phyloP scores from a whole-genome alignment of 2,329 filamentous ascomycete genomes.

The Trichoderma sp. region DNA sequence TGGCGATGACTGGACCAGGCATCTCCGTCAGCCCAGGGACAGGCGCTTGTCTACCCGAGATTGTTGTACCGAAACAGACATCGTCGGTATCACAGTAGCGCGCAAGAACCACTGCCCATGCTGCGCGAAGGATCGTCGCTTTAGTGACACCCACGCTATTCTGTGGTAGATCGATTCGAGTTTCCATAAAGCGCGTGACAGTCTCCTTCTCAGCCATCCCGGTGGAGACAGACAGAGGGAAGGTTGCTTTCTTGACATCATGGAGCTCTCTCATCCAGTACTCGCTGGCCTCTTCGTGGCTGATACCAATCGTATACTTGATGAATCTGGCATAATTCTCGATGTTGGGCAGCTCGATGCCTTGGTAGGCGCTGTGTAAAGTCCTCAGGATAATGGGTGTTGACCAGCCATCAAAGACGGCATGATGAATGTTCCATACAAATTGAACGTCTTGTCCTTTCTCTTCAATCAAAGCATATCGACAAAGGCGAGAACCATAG shows the following conservation, averaged over 20 bases:
- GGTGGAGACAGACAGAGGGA: not conserved
- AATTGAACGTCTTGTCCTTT: slow-evolving; percentile 13
- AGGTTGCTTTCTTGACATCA: slow-evolving; percentile 20
- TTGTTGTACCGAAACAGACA: slow-evolving; percentile 29
- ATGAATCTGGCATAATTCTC: slow-evolving; percentile 22
- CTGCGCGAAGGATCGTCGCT: slow-evolving; percentile 33
- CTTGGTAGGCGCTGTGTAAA: slow-evolving; percentile 9
- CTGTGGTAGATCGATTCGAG: slow-evolving; percentile 5
- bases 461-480: slow-evolving; percentile 12
- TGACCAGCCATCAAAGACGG: slow-evolving; percentile 31
- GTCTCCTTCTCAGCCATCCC: not conserved
- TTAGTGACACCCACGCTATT: slow-evolving; percentile 21
- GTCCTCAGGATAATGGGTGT: slow-evolving; percentile 12
- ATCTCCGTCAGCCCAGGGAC: slow-evolving; percentile 28
- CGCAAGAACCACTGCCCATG: slow-evolving; percentile 39
- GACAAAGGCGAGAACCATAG: slow-evolving; percentile 22
- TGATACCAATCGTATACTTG: slow-evolving; percentile 20
- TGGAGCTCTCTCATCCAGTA: slow-evolving; percentile 22
- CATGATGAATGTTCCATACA: slow-evolving; percentile 26
- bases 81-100: slow-evolving; percentile 38
- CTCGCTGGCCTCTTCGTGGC: slow-evolving; percentile 8
- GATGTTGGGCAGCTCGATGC: not conserved
- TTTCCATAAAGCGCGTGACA: slow-evolving; percentile 12
- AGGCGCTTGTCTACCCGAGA: slow-evolving; percentile 30
- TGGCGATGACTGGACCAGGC: slow-evolving; percentile 27